phyloP scores from a whole-genome alignment of 1,284 basidiomycete genomes.

The Leccinum solheimii region DNA sequence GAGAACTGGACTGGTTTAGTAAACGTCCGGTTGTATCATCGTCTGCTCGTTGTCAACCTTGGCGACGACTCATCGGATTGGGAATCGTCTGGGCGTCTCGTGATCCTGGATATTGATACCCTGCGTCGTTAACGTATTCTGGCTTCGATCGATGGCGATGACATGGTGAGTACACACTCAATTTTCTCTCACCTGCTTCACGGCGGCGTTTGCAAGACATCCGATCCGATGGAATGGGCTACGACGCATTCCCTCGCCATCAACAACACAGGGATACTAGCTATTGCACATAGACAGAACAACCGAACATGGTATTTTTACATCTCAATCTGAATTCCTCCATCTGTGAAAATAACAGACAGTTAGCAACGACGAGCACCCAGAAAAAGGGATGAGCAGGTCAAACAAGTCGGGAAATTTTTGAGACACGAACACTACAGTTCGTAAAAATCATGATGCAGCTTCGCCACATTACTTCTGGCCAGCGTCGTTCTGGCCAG shows the following conservation, averaged over 20 bases:
- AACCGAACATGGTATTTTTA: background rate
- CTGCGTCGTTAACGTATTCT: background rate
- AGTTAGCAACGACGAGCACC: background rate
- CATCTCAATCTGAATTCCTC: background rate
- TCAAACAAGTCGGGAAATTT: too few species aligned
- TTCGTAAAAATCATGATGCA: background rate
- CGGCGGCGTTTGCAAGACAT: background rate
- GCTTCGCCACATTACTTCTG: conserved; percentile 3
- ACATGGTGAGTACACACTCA: background rate
- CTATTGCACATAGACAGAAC: background rate
- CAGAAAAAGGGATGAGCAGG: background rate
- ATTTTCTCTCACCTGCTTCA: background rate
- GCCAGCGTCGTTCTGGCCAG: background rate
- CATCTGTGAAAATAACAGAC: background rate
- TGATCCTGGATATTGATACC: background rate
- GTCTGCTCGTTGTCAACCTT: conserved; percentile 12
- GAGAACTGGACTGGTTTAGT: conserved; percentile 3
- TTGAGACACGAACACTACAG: background rate
- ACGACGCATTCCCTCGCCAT: background rate
- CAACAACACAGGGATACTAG: background rate
- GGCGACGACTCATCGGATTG: background rate
- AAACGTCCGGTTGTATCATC: conserved; percentile 7
- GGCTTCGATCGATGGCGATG: background rate
- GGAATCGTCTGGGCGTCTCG: background rate
- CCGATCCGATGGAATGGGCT: background rate